Evolutionary conservation across 1,139 yeast genomes (phyloP), one percentile per base, ranked within the genome.

Genomic region (Candida freyschussii): DNA sequence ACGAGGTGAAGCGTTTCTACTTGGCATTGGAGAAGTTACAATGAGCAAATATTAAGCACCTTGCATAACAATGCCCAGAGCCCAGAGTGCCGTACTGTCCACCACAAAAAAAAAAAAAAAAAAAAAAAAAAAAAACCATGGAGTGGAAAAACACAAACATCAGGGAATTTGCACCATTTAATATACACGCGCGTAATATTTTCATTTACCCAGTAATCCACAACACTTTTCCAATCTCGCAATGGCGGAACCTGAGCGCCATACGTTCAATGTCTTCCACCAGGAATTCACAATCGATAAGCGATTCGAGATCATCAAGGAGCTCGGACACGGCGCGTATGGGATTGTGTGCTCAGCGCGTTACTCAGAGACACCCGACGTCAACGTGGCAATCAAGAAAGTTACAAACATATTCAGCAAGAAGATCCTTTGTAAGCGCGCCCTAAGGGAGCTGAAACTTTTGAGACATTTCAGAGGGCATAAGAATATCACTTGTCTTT

Each of bases 261-360:
- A 60, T 36, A 55, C 69, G 10, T 71, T 69, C 52, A 73, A 78
- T 55, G 95, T 89, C 29, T 86, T 77, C 60, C 82, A 83, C 55
- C 96, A 87, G 60, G 95, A 85, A 51, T 89, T 89, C 56, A 75
- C 86, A 30, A 86, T 89, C 39, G 96, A 87, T 58, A 75, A 75
- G 47, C 66, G 95, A 39, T 85, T 87, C 59, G 81, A 84, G 54
- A 71, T 91, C 46, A 83, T 85, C 41, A 85, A 87, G 52, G 96
- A 87, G 50, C 70, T 91, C 30, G 98, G 98, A 17, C 96, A 89
- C 51, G 98, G 98, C 4, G 96, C 98, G 1, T 91, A 91, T 55
- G 98, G 98, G 20, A 78, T 89, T 6, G 97, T 91, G 6, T 91
- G 96, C 53, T 83, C 95, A 1, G 97, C 98, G 20, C 75, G 77